Conservation (phyloP, 2,329 filamentous ascomycete species). For the Fusarium floridanum region DNA sequence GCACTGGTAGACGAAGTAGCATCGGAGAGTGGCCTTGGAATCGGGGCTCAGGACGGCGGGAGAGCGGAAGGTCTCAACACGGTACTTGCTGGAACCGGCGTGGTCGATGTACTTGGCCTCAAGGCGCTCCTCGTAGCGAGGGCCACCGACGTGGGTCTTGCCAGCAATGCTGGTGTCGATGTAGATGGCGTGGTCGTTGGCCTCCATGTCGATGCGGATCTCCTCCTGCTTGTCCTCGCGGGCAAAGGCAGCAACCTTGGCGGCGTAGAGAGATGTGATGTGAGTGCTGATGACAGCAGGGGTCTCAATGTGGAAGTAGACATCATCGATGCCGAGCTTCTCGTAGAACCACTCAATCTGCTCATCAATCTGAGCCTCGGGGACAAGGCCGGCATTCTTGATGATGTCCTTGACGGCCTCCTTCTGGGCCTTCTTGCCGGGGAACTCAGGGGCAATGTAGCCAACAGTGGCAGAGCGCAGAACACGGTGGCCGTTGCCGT, state of each 20-base stretch:
- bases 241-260: slow-evolving; percentile 93
- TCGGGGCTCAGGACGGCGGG: slow-evolving; percentile 79
- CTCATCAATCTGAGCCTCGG: slow-evolving; percentile 81
- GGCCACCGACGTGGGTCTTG: slow-evolving; percentile 79
- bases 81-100: slow-evolving; percentile 80
- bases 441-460: slow-evolving; percentile 94
- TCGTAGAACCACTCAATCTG: slow-evolving; percentile 98
- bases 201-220: slow-evolving; percentile 96
- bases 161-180: slow-evolving; percentile 97
- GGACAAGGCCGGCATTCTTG: slow-evolving; percentile 86
- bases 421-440: slow-evolving; percentile 94
- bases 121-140: slow-evolving; percentile 93
- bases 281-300: slow-evolving; percentile 91
- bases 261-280: slow-evolving; percentile 95
- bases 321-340: slow-evolving; percentile 96
- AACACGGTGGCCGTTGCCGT: slow-evolving; percentile 72
- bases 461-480: slow-evolving; percentile 91
- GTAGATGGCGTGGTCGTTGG: slow-evolving; percentile 94
- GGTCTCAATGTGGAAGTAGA: slow-evolving; percentile 94
- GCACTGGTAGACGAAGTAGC: slow-evolving; percentile 99
- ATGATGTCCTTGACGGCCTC: slow-evolving; percentile 85
- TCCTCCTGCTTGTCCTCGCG: slow-evolving; percentile 94
- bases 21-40: slow-evolving; percentile 87
- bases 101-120: slow-evolving; percentile 96
- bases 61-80: slow-evolving; percentile 97